Percentiles rank a stretch among this genome's conserved stretches.
Evolutionary conservation across 805 yeast genomes (phyloP).

Genomic region (Candida ipomoeae): DNA sequence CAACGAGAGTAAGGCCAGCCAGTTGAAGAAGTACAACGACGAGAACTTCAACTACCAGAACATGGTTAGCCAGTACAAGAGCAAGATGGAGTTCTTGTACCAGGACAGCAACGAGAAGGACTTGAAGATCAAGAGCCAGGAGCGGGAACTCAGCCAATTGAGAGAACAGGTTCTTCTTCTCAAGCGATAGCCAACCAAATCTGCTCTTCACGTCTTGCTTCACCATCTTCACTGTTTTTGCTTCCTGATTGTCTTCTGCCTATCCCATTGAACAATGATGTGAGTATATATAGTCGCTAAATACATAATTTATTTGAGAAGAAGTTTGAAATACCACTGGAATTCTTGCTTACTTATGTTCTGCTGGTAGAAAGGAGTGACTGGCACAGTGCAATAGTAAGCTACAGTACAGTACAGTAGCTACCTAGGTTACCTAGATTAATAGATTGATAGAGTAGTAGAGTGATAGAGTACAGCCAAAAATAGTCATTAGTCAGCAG

Average conservation of each 20-base stretch:
- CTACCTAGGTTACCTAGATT: no score
- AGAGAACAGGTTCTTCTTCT: constrained; percentile 42
- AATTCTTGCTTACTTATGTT: no score
- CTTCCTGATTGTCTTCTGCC: no score
- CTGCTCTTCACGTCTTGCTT: background rate
- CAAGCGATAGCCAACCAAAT: constrained; percentile 3
- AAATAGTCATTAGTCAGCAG: no score
- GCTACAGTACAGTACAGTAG: no score
- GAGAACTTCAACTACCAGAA: constrained; percentile 56
- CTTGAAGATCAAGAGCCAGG: constrained; percentile 42
- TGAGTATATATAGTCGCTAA: no score
- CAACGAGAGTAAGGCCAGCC: constrained; percentile 47
- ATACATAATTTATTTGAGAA: background rate
- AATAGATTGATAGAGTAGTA: no score
- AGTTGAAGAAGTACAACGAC: constrained; percentile 50
- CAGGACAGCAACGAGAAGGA: constrained; percentile 41
- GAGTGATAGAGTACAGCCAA: no score
- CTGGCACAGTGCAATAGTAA: no score
- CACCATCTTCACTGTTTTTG: background rate
- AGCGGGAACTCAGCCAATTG: constrained; percentile 53
- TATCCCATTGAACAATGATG: no score
- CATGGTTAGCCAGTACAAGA: constrained; percentile 41
- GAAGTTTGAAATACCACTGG: no score
- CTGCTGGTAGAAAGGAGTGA: no score
- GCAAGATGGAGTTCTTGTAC: constrained; percentile 37